Evolutionary conservation across 306 rosid genomes (phyloP).

Genomic region (Dryas octopetala): DNA sequence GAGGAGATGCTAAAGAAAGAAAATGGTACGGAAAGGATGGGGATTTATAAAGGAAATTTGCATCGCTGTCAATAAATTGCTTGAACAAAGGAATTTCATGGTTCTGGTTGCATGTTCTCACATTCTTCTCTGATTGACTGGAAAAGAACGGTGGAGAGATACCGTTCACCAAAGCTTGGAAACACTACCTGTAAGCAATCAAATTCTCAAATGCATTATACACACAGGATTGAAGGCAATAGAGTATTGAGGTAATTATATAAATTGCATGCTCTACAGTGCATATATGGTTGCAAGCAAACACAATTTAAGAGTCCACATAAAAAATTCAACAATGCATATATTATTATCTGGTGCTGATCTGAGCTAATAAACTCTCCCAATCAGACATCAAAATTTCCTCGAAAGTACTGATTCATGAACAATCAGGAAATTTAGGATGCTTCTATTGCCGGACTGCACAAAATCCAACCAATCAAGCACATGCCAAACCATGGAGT

Average conservation of each 20-base stretch:
- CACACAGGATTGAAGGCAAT: not conserved
- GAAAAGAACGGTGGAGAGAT: conserved; percentile 76
- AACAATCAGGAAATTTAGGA: not conserved
- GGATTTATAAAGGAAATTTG: not conserved
- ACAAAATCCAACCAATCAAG: no score
- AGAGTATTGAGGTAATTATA: not conserved
- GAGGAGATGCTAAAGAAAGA: not conserved
- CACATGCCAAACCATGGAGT: no score
- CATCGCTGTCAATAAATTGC: not conserved
- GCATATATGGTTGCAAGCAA: not conserved
- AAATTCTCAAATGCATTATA: conserved; percentile 9
- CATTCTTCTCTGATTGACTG: conserved; percentile 91
- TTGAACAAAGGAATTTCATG: conserved; percentile 35
- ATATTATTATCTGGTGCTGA: no score
- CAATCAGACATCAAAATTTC: no score
- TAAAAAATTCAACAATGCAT: no score
- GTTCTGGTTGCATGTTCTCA: conserved; percentile 91
- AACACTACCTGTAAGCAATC: conserved; percentile 65
- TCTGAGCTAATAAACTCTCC: no score
- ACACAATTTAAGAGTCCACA: not conserved
- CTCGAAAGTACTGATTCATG: no score
- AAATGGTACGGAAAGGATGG: not conserved
- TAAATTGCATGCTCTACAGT: not conserved
- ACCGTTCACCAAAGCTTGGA: conserved; percentile 92
- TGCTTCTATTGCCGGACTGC: not conserved